A percentile compares a stretch with the other conserved stretches of the same genome.
phyloP scores from a whole-genome alignment of 2,329 filamentous ascomycete genomes.

The Lanzia echinophila region DNA sequence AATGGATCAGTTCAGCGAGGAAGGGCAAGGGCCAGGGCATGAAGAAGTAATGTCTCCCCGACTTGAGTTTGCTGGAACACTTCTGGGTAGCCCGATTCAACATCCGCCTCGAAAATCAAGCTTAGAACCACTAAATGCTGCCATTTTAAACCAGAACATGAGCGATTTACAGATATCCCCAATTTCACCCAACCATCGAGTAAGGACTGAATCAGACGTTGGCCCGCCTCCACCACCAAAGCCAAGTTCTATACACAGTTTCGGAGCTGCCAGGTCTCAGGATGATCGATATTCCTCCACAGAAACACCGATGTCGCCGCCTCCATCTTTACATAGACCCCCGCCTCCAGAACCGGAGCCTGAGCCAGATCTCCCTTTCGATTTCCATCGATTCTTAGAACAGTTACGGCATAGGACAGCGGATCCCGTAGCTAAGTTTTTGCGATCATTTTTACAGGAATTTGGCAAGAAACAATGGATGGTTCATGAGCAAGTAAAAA shows the following conservation, averaged over 20 bases:
- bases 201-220: slow-evolving; percentile 25
- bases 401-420: slow-evolving; percentile 93
- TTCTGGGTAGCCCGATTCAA: slow-evolving; percentile 57
- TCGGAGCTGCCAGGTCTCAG: slow-evolving; percentile 18
- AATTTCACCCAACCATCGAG: slow-evolving; percentile 9
- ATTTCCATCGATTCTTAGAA: slow-evolving; percentile 95
- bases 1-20: slow-evolving; percentile 89
- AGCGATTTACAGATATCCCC: slow-evolving; percentile 27
- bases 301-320: slow-evolving; percentile 36
- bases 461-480: slow-evolving; percentile 99
- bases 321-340: slow-evolving; percentile 47
- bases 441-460: slow-evolving; percentile 89
- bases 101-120: slow-evolving; percentile 84
- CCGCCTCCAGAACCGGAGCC: slow-evolving; percentile 69
- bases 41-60: slow-evolving; percentile 91
- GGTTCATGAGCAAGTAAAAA: slow-evolving; percentile 99
- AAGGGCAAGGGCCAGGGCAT: slow-evolving; percentile 60
- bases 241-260: slow-evolving; percentile 28
- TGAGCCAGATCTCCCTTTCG: slow-evolving; percentile 83
- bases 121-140: slow-evolving; percentile 57
- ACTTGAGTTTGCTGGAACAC: slow-evolving; percentile 73
- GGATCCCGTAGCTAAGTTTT: slow-evolving; percentile 93
- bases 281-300: slow-evolving; percentile 41
- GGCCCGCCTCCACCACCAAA: slow-evolving; percentile 37
- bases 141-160: slow-evolving; percentile 21